phyloP scores from a whole-genome alignment of 2,329 filamentous ascomycete species.

The Elsinoe fawcettii region DNA sequence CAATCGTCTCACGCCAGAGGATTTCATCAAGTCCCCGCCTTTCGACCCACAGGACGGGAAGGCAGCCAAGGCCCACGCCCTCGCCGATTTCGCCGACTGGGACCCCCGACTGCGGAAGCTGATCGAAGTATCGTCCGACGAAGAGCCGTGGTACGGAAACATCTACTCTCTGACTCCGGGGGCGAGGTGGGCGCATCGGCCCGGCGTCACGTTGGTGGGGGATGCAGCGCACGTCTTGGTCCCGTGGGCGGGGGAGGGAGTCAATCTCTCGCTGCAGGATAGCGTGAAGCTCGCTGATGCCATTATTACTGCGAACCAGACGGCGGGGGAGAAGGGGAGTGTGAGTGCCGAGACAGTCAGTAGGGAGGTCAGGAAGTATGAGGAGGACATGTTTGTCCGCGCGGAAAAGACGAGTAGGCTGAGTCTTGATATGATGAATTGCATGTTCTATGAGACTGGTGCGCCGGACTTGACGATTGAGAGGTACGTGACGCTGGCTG shows the following conservation, averaged over 20 bases:
- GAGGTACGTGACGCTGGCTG: conserved; percentile 25
- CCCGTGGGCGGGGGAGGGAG: conserved; percentile 29
- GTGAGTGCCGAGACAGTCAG: not conserved
- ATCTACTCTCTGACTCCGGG: conserved; percentile 36
- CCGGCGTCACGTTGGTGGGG: conserved; percentile 35
- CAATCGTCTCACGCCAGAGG: conserved; percentile 23
- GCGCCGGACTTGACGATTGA: conserved; percentile 40
- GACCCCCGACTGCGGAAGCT: conserved; percentile 24
- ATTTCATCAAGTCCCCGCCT: conserved; percentile 22
- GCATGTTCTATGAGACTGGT: conserved; percentile 43
- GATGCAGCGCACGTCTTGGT: conserved; percentile 38
- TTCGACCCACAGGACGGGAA: conserved; percentile 23
- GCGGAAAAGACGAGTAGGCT: conserved; percentile 29
- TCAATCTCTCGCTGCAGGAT: conserved; percentile 33
- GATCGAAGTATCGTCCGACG: conserved; percentile 23
- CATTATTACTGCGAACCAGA: conserved; percentile 25
- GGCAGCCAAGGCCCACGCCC: conserved; percentile 20
- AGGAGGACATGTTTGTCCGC: conserved; percentile 33
- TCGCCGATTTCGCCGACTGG: conserved; percentile 28
- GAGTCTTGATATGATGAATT: conserved; percentile 39
- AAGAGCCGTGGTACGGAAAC: conserved; percentile 23
- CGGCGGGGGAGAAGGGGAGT: conserved; percentile 3
- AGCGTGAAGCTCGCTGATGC: conserved; percentile 29
- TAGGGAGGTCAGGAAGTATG: conserved; percentile 28
- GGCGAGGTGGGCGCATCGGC: conserved; percentile 30